Evolutionary conservation across 1,284 basidiomycete genomes (phyloP), one percentile per base, ranked within the genome.

Genomic region (Schizophyllum amplum): DNA sequence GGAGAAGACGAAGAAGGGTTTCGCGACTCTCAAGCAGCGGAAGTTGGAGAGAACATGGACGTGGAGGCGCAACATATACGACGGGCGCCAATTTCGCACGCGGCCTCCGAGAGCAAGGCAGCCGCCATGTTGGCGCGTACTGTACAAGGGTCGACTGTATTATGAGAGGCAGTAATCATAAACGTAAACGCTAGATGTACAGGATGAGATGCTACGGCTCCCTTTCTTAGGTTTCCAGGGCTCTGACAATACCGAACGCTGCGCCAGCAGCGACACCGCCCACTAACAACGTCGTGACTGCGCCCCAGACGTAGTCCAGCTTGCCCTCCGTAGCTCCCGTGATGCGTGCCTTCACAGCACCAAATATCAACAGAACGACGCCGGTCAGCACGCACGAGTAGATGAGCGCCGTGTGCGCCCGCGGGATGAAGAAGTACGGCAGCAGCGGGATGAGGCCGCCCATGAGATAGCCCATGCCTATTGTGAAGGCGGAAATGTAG

Each of bases 401-500:
- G 50, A 90, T 71, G 51, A 91, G 75, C 2, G 86, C 89, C 26
- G 81, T 67, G 69, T 86, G 79, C 63, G 86, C 87, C 7, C 64
- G 69, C 17, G 77, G 67, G 64, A 92, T 81, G 75, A 92, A 91
- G 75, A 98, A 94, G 75, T 98, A 98, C 5, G 95, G 95, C 4
- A 93, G 64, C 49, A 96, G 79, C 1, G 93, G 94, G 66, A 96
- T 89, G 55, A 94, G 78, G 46, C 94, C 94, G 56, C 94, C 94
- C 57, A 95, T 51, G 66, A 94, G 78, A 77, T 91, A 88, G 2
- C 90, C 89, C 68, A 89, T 80, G 55, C 94, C 94, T 67, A 98
- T 97, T 0, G 94, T 98, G 63, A 96, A 81, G 1, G 95, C 94
- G 1, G 92, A 95, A 52, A 87, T 80, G 73, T 93, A 97, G 65